A percentile compares a stretch with the other conserved stretches of the same genome.
Evolutionary conservation across 2,329 filamentous ascomycete species (phyloP).

Genomic region (Claviceps digitariae): DNA sequence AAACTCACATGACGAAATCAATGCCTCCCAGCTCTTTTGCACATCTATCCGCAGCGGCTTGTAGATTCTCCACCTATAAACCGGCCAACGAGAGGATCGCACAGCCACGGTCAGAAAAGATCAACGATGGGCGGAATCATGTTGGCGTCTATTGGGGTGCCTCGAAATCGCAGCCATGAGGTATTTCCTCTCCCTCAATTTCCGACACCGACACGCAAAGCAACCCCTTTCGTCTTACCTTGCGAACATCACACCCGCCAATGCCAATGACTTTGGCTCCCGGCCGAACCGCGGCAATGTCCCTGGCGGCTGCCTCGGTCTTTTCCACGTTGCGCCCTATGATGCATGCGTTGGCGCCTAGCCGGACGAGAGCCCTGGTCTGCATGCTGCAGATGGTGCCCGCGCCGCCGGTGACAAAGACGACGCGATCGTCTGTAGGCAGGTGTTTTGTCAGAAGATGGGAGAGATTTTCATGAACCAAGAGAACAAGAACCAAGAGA

Average conservation of each 20-base stretch:
- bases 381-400: constrained; percentile 91
- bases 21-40: constrained; percentile 73
- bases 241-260: constrained; percentile 65
- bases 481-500: too few relatives aligned
- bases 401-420: constrained; percentile 90
- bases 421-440: constrained; percentile 65
- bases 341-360: constrained; percentile 90
- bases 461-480: background rate
- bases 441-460: background rate
- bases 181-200: background rate
- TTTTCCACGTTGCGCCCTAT: constrained; percentile 81
- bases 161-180: background rate
- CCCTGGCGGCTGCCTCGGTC: constrained; percentile 65
- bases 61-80: constrained; percentile 17
- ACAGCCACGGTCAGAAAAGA: background rate
- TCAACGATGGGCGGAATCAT: background rate
- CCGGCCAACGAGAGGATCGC: background rate
- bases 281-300: constrained; percentile 64
- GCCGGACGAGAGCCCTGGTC: constrained; percentile 76
- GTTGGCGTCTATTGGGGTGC: background rate
- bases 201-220: background rate
- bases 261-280: constrained; percentile 81
- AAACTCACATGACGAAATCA: constrained; percentile 74
- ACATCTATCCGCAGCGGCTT: constrained; percentile 65
- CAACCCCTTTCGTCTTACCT: constrained; percentile 23